Conservation (phyloP, 306 rosid species). For the Acacia melanoxylon region DNA sequence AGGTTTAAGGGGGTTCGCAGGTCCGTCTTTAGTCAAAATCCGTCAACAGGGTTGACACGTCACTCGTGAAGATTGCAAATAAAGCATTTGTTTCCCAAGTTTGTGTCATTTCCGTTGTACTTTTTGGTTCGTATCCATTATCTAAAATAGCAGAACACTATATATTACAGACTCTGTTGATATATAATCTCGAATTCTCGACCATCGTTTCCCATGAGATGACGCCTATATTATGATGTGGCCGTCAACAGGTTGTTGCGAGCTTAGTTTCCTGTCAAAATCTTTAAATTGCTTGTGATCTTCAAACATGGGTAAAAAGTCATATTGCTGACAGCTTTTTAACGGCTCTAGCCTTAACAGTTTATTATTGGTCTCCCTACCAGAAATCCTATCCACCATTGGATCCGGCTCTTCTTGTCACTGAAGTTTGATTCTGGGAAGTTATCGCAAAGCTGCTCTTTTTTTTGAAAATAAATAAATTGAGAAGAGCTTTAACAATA, state of each 20-base stretch:
- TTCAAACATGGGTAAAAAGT: too few species aligned
- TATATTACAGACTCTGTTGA: not conserved
- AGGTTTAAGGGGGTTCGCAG: conserved; percentile 28
- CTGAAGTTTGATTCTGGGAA: not conserved
- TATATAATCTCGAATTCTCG: not conserved
- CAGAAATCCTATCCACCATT: not conserved
- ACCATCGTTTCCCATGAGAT: not conserved
- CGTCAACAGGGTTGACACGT: not conserved
- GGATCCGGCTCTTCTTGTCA: not conserved
- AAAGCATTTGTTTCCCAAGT: not conserved
- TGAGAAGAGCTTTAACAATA: not conserved
- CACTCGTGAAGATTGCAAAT: not conserved
- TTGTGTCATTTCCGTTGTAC: not conserved
- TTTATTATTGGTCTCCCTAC: not conserved
- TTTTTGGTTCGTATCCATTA: not conserved
- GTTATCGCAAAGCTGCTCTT: not conserved
- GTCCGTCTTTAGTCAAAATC: conserved; percentile 27
- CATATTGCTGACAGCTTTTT: too few species aligned
- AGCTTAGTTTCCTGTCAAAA: too few species aligned
- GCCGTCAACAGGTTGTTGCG: too few species aligned
- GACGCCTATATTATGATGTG: not conserved
- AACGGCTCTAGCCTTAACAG: too few species aligned
- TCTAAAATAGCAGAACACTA: not conserved
- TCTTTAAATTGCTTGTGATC: too few species aligned
- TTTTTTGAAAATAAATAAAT: not conserved